Base-by-base conservation (phyloP, 306 rosid genomes). In the Alnus glutinosa region DNA sequence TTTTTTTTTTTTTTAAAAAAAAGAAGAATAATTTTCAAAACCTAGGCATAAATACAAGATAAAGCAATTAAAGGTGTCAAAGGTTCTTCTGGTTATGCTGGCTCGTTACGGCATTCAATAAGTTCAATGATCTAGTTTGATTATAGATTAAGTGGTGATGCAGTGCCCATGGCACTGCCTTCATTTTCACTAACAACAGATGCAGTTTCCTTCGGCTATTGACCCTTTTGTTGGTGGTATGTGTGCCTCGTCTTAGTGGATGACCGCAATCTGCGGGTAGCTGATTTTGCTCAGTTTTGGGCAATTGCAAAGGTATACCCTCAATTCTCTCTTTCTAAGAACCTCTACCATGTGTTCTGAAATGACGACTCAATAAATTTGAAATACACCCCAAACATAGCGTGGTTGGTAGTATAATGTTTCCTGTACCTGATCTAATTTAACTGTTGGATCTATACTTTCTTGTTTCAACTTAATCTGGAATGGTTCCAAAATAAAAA, bases 191-290 rank as follows among this genome's bases (percentile, higher is more conserved):
- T 95, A 90, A 93, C 94, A 76, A 90, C 90, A 88, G 88, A 90
- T 95, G 99, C 99, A 95, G 99, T 95, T 89, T 90, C 89, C 89
- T 88, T 87, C 86, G 97, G 93, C 91, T 84, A 95, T 93, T 95
- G 98, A 95, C 89, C 92, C 86, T 92, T 95, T 95, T 93, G 96
- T 90, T 90, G 98, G 89, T 95, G 99, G 93, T 93, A 93, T 92
- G 85, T 93, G 94, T 91, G 91, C 98, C 85, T 95, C 93, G 92
- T 91, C 98, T 95, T 91, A 95, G 99, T 95, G 99, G 99, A 95
- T 95, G 99, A 95, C 98, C 99, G 99, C 99, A 95, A 93, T 95
- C 99, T 92, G 99, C 99, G 98, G 99, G 95, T 93, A 91, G 99
- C 98, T 87, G 99, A 93, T 88, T 95, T 95, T 95, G 96, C 98